Evolutionary conservation across 306 rosid species (phyloP).

Genomic region (apple (Malus domestica)): DNA sequence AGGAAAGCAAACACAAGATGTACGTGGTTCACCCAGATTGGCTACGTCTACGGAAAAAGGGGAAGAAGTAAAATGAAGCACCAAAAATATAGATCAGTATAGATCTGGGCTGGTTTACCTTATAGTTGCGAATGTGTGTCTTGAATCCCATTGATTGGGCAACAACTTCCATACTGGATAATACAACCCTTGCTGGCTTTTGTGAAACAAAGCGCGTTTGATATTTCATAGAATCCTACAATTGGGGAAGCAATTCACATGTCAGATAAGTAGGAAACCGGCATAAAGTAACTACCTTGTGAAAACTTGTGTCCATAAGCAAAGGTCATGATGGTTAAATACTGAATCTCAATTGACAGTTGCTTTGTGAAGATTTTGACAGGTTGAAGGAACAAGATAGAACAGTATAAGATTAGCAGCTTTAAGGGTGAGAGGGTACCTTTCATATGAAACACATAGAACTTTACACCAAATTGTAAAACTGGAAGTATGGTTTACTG

Average conservation of each 20-base stretch:
- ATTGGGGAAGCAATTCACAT: background rate
- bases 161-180: slow-evolving; percentile 90
- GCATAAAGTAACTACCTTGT: background rate
- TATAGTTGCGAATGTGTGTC: slow-evolving; percentile 82
- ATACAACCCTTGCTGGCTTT: slow-evolving; percentile 81
- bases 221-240: slow-evolving; percentile 53
- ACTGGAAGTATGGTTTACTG: background rate
- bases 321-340: background rate
- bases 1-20: too few relatives aligned
- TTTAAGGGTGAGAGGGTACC: background rate
- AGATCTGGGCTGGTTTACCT: slow-evolving; percentile 35
- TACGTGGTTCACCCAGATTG: too few relatives aligned
- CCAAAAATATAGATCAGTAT: background rate
- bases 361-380: background rate
- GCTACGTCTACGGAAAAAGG: background rate
- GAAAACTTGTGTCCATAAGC: background rate
- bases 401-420: background rate
- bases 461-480: background rate
- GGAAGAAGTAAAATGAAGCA: background rate
- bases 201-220: slow-evolving; percentile 81
- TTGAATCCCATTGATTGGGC: slow-evolving; percentile 90
- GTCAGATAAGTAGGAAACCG: slow-evolving; percentile 1
- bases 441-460: background rate
- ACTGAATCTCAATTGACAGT: background rate
- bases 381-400: background rate